These are phyloP conservation scores for Fomitopsis pulvina DNA, from an alignment of 768 basidiomycete genomes.

Conservation along the genomic window DNA sequence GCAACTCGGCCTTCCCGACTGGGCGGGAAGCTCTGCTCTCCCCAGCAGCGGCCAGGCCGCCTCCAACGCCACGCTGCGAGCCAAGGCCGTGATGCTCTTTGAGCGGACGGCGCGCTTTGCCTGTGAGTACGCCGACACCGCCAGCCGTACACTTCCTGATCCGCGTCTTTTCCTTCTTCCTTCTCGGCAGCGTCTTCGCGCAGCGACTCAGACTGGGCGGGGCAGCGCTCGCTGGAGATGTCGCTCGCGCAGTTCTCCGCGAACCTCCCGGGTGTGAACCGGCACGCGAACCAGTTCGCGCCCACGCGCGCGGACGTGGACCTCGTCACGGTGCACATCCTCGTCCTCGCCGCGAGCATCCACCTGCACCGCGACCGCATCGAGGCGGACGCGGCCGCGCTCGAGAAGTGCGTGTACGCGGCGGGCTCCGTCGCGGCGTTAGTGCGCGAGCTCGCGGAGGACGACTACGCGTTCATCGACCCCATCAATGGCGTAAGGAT, in stretches of 20 bases:
- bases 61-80: conserved; percentile 31
- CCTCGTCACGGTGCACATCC: conserved; percentile 41
- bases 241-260: conserved; percentile 40
- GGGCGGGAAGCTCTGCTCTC: background rate
- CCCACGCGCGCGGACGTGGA: conserved; percentile 29
- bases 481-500: conserved; percentile 45
- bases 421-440: conserved; percentile 38
- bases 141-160: background rate
- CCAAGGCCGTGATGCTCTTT: conserved; percentile 46
- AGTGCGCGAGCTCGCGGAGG: conserved; percentile 39
- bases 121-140: conserved; percentile 23
- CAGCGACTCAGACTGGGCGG: conserved; percentile 29
- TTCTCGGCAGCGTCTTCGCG: background rate
- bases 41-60: background rate
- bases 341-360: conserved; percentile 43
- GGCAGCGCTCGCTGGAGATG: conserved; percentile 36
- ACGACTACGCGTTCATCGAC: conserved; percentile 48
- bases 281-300: conserved; percentile 23
- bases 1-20: background rate
- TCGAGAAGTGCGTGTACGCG: conserved; percentile 35
- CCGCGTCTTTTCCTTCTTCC: too few species aligned
- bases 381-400: conserved; percentile 24
- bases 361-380: conserved; percentile 40
- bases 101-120: conserved; percentile 44
- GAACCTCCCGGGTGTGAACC: conserved; percentile 33